Base-by-base conservation (phyloP, 306 rosid species). In the Lupinus albus region DNA sequence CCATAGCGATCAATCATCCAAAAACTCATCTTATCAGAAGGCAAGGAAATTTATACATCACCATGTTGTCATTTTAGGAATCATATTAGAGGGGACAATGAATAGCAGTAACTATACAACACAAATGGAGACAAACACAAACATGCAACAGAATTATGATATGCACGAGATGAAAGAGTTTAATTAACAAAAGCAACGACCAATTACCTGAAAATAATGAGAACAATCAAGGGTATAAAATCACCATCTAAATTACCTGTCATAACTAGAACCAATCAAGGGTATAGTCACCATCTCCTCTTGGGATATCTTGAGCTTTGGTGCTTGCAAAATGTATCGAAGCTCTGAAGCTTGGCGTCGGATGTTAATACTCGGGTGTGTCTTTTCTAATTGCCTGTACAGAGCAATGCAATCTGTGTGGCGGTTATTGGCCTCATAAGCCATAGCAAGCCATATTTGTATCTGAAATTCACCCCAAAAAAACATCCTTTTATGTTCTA, bases 381-480 rank as follows among this genome's bases (percentile, higher is more conserved):
- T 72, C 72, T 46, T 83, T 84, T 93, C 98, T 74, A 93, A 75
- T 72, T 84, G 91, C 83, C 42, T 57, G 89, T 93, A 93, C 3
- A 93, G 84, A 33, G 82, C 91, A 72, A 93, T 93, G 81, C 98
- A 93, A 72, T 89, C 98, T 0, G 64, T 51, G 47, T 89, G 98
- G 68, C 98, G 95, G 61, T 85, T 83, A 46, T 89, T 78, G 56
- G 98, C 98, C 66, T 93, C 98, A 33, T 93, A 93, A n/a, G 98
- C 98, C 97, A 93, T 93, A 46, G 97, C 98, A 73, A 93, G 85
- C 97, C 98, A 93, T 77, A 93, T 93, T 76, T 90, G 95, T 50
- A 93, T 89, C 98, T 93, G 87, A 78, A 76, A 78, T 58, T 58
- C 13, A 67, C 62, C 8, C 7, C 33, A 32, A 49, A 25, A n/a